phyloP scores from a whole-genome alignment of 2,329 filamentous ascomycete genomes.

The Penicillium capsulatum region DNA sequence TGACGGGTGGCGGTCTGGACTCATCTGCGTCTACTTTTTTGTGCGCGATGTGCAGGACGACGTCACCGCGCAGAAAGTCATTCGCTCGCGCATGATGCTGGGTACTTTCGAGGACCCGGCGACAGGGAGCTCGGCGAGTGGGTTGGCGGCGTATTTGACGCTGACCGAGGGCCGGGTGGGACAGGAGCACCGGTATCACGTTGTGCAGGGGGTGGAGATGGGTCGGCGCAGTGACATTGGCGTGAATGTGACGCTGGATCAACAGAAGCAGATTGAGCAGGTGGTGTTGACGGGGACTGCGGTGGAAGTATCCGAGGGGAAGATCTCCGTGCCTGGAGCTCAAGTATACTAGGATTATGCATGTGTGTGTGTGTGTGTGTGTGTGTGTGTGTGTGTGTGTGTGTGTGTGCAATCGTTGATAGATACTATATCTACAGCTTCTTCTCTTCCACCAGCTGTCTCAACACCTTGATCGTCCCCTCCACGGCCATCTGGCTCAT shows the following conservation, averaged over 20 bases:
- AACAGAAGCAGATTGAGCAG: conserved; percentile 27
- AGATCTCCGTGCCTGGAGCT: conserved; percentile 25
- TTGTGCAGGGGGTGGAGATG: conserved; percentile 67
- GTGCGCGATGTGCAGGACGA: conserved; percentile 52
- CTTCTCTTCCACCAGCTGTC: conserved; percentile 14
- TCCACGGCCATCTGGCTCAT: conserved; percentile 22
- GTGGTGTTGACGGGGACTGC: conserved; percentile 36
- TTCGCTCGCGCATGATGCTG: conserved; percentile 32
- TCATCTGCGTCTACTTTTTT: conserved; percentile 33
- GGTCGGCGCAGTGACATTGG: conserved; percentile 48
- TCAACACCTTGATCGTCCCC: conserved; percentile 19
- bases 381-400: too few relatives aligned
- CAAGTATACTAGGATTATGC: too few relatives aligned
- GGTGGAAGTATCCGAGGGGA: conserved; percentile 35
- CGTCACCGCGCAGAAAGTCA: conserved; percentile 44
- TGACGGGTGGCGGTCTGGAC: conserved; percentile 30
- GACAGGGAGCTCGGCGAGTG: conserved; percentile 57
- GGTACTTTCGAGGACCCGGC: conserved; percentile 31
- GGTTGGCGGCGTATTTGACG: conserved; percentile 54
- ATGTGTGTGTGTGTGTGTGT: too few relatives aligned
- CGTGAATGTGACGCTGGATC: conserved; percentile 25
- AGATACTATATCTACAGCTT: conserved; percentile 9
- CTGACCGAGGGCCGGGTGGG: conserved; percentile 37
- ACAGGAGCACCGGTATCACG: conserved; percentile 42
- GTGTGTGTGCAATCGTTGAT: too few relatives aligned